Evolutionary conservation across 345 rosid genomes (phyloP).

Genomic region (Eucalyptus brandiana): DNA sequence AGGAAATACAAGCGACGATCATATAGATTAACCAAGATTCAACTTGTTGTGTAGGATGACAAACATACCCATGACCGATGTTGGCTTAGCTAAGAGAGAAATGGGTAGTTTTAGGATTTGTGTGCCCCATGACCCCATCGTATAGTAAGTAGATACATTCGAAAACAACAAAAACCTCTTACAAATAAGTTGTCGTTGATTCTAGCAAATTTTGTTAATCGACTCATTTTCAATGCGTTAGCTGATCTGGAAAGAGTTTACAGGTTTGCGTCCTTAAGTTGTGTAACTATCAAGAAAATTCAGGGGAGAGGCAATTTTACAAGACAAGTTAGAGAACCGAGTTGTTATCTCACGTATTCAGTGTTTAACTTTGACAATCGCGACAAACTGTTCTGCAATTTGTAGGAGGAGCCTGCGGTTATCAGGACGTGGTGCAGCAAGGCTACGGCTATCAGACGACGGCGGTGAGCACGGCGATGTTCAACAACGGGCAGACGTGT

Average conservation of each 20-base stretch:
- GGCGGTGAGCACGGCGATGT: slow-evolving; percentile 31
- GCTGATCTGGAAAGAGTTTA: not conserved
- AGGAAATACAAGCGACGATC: not conserved
- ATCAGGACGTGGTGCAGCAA: slow-evolving; percentile 16
- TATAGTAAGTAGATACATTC: not conserved
- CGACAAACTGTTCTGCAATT: not conserved
- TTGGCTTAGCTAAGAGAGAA: not conserved
- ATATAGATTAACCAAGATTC: not conserved
- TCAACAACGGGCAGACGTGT: slow-evolving; percentile 29
- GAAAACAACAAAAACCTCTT: not conserved
- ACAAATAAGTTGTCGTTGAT: not conserved
- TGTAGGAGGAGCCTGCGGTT: slow-evolving; percentile 45
- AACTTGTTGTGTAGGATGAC: not conserved
- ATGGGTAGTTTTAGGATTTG: not conserved
- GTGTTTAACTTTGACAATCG: not conserved
- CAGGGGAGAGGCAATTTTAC: not conserved
- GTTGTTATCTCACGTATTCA: not conserved
- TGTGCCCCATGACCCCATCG: not conserved
- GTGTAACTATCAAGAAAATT: not conserved
- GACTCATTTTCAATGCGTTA: not conserved
- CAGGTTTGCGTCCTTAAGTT: not conserved
- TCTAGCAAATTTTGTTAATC: not conserved
- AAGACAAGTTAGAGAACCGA: not conserved
- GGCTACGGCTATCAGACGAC: slow-evolving; percentile 38
- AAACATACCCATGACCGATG: not conserved